These are phyloP conservation scores for Colletotrichum tropicicola DNA, from an alignment of 2,329 filamentous ascomycete species.

Conservation along the genomic window DNA sequence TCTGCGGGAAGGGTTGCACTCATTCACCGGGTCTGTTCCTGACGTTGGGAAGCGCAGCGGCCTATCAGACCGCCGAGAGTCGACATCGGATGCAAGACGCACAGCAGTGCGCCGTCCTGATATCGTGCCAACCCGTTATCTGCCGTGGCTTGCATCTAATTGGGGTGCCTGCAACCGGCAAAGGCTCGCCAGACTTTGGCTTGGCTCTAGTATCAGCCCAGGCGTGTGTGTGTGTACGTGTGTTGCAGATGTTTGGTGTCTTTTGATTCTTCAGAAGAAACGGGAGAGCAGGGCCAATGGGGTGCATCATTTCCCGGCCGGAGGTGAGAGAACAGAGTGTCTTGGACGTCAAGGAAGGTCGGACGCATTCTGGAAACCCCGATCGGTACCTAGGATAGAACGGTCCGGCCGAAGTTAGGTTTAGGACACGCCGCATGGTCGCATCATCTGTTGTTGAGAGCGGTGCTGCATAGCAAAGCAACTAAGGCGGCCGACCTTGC, in stretches of 20 bases:
- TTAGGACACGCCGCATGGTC: constrained; percentile 13
- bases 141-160: constrained; percentile 16
- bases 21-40: constrained; percentile 17
- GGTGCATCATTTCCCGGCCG: background rate
- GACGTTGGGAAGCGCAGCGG: constrained; percentile 12
- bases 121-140: constrained; percentile 24
- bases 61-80: constrained; percentile 13
- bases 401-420: constrained; percentile 16
- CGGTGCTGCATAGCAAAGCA: constrained; percentile 13
- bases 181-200: background rate
- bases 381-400: background rate
- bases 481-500: constrained; percentile 10
- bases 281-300: background rate
- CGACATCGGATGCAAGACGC: constrained; percentile 22
- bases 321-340: constrained; percentile 5
- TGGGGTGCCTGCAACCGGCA: constrained; percentile 9
- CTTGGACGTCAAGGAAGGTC: constrained; percentile 7
- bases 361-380: constrained; percentile 1
- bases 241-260: constrained; percentile 19
- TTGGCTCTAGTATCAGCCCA: background rate
- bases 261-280: constrained; percentile 15
- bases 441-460: constrained; percentile 22
- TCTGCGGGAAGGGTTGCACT: constrained; percentile 27
- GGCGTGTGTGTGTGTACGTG: constrained; percentile 1
- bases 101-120: constrained; percentile 4